These are phyloP conservation scores for Phlebiopsis gigantea DNA, from an alignment of 768 basidiomycete genomes.

Conservation along the genomic window DNA sequence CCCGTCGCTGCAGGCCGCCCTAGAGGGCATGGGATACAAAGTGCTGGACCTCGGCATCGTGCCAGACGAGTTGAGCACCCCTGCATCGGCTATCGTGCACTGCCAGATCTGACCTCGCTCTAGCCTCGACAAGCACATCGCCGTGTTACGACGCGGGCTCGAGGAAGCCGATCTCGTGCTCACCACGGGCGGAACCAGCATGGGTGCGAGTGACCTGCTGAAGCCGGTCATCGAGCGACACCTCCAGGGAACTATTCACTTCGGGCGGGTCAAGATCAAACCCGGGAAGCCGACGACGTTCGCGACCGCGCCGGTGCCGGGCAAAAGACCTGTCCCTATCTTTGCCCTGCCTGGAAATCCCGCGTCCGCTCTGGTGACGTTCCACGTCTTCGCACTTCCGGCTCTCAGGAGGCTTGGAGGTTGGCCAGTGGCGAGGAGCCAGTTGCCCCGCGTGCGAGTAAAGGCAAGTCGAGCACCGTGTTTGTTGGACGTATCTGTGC, in stretches of 20 bases:
- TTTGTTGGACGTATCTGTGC: not conserved
- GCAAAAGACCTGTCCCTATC: slow-evolving; percentile 44
- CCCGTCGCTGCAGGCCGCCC: slow-evolving; percentile 65
- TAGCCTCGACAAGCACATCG: slow-evolving; percentile 55
- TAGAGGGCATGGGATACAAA: slow-evolving; percentile 69
- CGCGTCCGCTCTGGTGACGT: slow-evolving; percentile 81
- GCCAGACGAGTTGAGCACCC: slow-evolving; percentile 53
- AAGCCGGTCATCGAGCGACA: slow-evolving; percentile 86
- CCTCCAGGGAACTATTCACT: slow-evolving; percentile 72
- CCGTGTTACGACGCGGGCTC: slow-evolving; percentile 51
- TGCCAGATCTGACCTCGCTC: not conserved
- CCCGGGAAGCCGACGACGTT: slow-evolving; percentile 89
- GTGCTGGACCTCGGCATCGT: slow-evolving; percentile 81
- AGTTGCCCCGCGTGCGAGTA: slow-evolving; percentile 58
- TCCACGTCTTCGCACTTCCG: slow-evolving; percentile 80
- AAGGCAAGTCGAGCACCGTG: slow-evolving; percentile 39
- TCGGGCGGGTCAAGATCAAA: slow-evolving; percentile 73
- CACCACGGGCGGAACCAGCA: slow-evolving; percentile 87
- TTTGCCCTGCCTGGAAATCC: slow-evolving; percentile 91
- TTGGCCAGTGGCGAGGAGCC: slow-evolving; percentile 46
- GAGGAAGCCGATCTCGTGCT: slow-evolving; percentile 67
- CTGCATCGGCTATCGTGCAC: not conserved
- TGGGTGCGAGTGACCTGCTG: slow-evolving; percentile 83
- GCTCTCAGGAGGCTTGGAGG: slow-evolving; percentile 71
- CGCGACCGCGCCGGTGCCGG: slow-evolving; percentile 55